These are phyloP conservation scores for Cytospora paraplurivora DNA, from an alignment of 2,329 filamentous ascomycete genomes.

Conservation along the genomic window DNA sequence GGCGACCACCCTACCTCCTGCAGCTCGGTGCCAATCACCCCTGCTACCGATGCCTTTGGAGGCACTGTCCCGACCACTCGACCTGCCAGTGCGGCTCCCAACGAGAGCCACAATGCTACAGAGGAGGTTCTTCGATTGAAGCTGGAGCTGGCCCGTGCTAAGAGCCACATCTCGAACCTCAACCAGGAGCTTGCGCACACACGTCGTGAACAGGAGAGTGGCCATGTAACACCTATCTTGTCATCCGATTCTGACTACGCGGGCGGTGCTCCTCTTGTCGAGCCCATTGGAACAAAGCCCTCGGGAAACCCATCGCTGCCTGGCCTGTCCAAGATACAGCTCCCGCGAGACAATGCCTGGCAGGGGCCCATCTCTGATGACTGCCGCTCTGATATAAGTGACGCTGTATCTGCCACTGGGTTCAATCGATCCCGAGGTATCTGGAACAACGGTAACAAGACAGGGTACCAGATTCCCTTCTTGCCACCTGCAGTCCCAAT, in stretches of 20 bases:
- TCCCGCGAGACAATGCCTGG: constrained; percentile 54
- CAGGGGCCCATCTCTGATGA: constrained; percentile 50
- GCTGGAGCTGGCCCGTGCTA: constrained; percentile 70
- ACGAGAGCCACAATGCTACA: constrained; percentile 44
- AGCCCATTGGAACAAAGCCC: constrained; percentile 30
- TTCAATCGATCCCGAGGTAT: constrained; percentile 58
- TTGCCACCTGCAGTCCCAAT: constrained; percentile 35
- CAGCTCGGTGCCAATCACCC: constrained; percentile 64
- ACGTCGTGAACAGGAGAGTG: constrained; percentile 59
- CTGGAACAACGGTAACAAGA: constrained; percentile 54
- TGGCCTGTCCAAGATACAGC: constrained; percentile 41
- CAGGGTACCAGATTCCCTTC: constrained; percentile 38
- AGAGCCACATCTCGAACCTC: constrained; percentile 69
- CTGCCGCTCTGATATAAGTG: constrained; percentile 58
- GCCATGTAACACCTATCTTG: constrained; percentile 52
- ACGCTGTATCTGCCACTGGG: constrained; percentile 52
- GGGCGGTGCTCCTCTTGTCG: constrained; percentile 33
- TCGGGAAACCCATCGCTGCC: constrained; percentile 38
- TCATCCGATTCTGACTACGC: constrained; percentile 43
- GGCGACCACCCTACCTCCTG: constrained; percentile 60
- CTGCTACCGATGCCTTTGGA: constrained; percentile 58
- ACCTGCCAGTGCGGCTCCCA: constrained; percentile 53
- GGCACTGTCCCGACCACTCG: constrained; percentile 52
- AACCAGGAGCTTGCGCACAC: constrained; percentile 71
- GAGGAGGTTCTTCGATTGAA: constrained; percentile 70